Evolutionary conservation across 2,329 filamentous ascomycete genomes (phyloP).

Genomic region (Nigrograna mackinnonii): DNA sequence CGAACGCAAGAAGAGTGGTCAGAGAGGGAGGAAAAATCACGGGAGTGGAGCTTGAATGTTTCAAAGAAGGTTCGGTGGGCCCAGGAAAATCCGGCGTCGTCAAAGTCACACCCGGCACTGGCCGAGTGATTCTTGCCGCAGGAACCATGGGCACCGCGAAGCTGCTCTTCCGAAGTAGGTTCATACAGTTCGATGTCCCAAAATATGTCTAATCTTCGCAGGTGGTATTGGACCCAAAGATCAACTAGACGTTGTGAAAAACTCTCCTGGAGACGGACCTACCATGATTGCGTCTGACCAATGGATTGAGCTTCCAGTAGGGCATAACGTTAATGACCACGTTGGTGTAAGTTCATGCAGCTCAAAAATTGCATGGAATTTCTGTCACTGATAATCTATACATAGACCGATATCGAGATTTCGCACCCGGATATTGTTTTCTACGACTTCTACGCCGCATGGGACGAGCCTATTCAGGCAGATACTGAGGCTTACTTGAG

Average conservation of each 20-base stretch:
- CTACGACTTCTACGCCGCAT: constrained; percentile 68
- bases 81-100: constrained; percentile 59
- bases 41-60: constrained; percentile 65
- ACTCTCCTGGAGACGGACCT: constrained; percentile 39
- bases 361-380: not conserved
- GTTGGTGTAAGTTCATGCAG: constrained; percentile 44
- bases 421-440: constrained; percentile 54
- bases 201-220: constrained; percentile 2
- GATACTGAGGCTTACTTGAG: constrained; percentile 44
- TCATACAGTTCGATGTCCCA: constrained; percentile 2
- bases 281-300: constrained; percentile 45
- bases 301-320: constrained; percentile 54
- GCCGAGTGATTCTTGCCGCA: constrained; percentile 67
- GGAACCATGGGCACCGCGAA: constrained; percentile 70
- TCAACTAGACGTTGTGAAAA: constrained; percentile 46
- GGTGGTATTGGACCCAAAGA: constrained; percentile 64
- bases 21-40: constrained; percentile 63
- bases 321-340: constrained; percentile 51
- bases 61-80: constrained; percentile 36
- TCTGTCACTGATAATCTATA: constrained; percentile 3
- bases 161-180: constrained; percentile 61
- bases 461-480: constrained; percentile 41
- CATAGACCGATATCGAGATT: constrained; percentile 54
- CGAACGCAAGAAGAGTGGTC: constrained; percentile 65
- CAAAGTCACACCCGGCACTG: constrained; percentile 59